phyloP scores from a whole-genome alignment of 1,139 yeast species.

The Diutina catenulata region DNA sequence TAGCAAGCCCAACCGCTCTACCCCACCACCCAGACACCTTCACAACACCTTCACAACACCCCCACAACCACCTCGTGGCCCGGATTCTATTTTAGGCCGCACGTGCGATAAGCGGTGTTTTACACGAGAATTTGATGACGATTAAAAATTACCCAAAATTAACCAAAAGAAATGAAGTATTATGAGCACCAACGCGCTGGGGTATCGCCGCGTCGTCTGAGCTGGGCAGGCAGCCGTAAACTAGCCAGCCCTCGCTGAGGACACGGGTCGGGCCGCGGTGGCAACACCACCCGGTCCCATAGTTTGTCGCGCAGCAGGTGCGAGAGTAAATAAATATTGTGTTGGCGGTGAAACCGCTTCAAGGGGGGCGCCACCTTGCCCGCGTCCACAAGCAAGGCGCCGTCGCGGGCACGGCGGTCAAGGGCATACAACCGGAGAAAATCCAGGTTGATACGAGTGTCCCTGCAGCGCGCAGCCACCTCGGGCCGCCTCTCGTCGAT shows the following conservation, averaged over 20 bases:
- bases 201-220: background rate
- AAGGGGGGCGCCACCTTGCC: constrained; percentile 1
- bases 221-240: background rate
- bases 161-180: too few relatives aligned
- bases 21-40: too few relatives aligned
- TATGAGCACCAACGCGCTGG: constrained; percentile 1
- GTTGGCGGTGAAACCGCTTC: background rate
- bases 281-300: constrained; percentile 5
- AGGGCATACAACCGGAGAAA: constrained; percentile 4
- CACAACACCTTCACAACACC: too few relatives aligned
- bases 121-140: too few relatives aligned
- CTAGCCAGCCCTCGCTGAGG: background rate
- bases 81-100: too few relatives aligned
- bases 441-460: background rate
- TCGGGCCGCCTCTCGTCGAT: too few relatives aligned
- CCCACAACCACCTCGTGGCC: too few relatives aligned
- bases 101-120: too few relatives aligned
- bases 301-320: background rate
- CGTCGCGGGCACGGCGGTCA: constrained; percentile 3
- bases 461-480: background rate
- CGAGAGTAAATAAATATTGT: background rate
- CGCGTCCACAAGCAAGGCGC: background rate
- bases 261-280: constrained; percentile 4
- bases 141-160: too few relatives aligned
- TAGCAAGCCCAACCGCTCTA: too few relatives aligned